A percentile compares a stretch with the other conserved stretches of the same genome.
Evolutionary conservation across 1,139 yeast genomes (phyloP).

Genomic region (Candida buenavistaensis): DNA sequence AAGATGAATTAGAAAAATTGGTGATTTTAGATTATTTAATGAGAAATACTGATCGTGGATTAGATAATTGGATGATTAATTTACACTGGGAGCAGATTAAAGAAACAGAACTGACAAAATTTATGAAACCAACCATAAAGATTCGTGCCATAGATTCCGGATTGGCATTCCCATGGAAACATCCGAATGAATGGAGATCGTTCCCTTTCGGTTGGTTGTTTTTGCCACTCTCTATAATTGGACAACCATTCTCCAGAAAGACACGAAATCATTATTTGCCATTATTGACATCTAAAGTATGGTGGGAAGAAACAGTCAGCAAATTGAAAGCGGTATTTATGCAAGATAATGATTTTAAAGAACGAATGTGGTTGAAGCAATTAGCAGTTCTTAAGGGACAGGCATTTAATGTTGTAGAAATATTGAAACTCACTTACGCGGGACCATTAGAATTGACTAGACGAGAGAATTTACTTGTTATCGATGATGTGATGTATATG

Average conservation of each 20-base stretch:
- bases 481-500: constrained; percentile 63
- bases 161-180: constrained; percentile 78
- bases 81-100: constrained; percentile 44
- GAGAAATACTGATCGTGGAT: constrained; percentile 74
- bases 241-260: constrained; percentile 61
- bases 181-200: constrained; percentile 81
- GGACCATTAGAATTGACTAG: constrained; percentile 72
- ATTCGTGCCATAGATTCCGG: constrained; percentile 82
- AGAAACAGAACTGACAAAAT: constrained; percentile 10
- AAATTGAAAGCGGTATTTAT: constrained; percentile 50
- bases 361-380: constrained; percentile 67
- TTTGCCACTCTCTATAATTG: constrained; percentile 62
- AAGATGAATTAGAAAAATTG: constrained; percentile 65
- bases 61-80: constrained; percentile 79
- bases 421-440: constrained; percentile 54
- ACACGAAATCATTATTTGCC: constrained; percentile 62
- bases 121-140: constrained; percentile 40
- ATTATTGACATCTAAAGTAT: constrained; percentile 55
- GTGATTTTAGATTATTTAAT: constrained; percentile 71
- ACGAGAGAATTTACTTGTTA: constrained; percentile 54
- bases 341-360: constrained; percentile 62
- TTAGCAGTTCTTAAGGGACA: constrained; percentile 76
- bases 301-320: constrained; percentile 69
- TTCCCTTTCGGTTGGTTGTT: constrained; percentile 82
- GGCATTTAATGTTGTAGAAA: constrained; percentile 73